Base-by-base conservation (phyloP, 768 basidiomycete genomes). In the Suillus spraguei region DNA sequence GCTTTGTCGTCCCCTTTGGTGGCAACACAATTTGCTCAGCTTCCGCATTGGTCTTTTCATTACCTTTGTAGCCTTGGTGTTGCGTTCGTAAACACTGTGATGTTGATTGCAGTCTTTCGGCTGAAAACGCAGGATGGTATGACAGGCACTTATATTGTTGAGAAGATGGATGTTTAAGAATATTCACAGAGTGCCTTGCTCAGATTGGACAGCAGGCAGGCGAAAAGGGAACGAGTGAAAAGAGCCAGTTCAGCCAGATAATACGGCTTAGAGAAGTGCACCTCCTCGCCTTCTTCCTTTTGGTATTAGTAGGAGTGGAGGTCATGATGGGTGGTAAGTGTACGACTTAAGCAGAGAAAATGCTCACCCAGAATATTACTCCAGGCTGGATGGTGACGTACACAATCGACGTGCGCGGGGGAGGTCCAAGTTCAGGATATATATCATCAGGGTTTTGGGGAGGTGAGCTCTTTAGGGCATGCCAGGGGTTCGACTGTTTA, bases 361-460 rank as follows among this genome's bases (percentile, higher is more conserved):
- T 38, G 3, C 8, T 14, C 32, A 35, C 39, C 33, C 36, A 35
- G 24, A 22, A 17, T 13, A 6, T 7, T 41, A 5, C 39, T 60
- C 32, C 50, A 85, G 87, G 88, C 8, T 90, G 89, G 89, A 88
- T 88, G 49, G 87, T 88, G 7, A 87, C 88, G 0, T 89, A 80
- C 63, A 76, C 82, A 20, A 78, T 80, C 56, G 69, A 81, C 22
- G 72, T 77, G 17, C 76, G 82, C 44, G 75, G 74, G n/a, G 82
- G 81, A 28, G 82, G 82, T 14, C 56, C 78, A 7, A 77, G 77
- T 9, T 79, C 80, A 17, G 81, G 83, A 38, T 87, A 88, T 68
- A 76, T 77, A 8, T 78, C 80, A 7, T 70, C 82, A 20, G 80
- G 77, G 5, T 71, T 84, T 61, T 76, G 70, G 46, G 70, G 65